Conservation (phyloP, 371 early-diverging fungal genomes). For the Lichtheimia hyalospora region DNA sequence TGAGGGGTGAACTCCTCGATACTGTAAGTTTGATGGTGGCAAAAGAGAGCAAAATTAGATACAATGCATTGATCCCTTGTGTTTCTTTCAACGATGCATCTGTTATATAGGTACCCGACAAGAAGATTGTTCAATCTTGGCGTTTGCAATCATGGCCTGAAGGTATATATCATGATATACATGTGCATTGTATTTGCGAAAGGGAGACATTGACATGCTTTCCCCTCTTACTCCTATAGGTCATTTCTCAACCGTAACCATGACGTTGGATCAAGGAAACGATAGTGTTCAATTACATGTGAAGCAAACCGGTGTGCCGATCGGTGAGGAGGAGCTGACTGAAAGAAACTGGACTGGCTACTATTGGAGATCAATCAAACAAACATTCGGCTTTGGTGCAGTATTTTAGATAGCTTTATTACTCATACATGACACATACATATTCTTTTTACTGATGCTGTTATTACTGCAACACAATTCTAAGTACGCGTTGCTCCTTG, state of each 20-base stretch:
- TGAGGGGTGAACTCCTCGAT: slow-evolving; percentile 79
- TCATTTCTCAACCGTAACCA: slow-evolving; percentile 82
- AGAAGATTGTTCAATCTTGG: slow-evolving; percentile 88
- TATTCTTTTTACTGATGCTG: background rate
- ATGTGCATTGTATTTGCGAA: background rate
- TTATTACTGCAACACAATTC: too few species aligned
- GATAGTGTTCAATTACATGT: slow-evolving; percentile 72
- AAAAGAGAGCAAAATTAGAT: too few species aligned
- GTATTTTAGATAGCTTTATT: slow-evolving; percentile 31
- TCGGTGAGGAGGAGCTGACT: slow-evolving; percentile 85
- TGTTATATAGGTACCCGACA: slow-evolving; percentile 49
- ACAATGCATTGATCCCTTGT: background rate
- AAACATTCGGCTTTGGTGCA: slow-evolving; percentile 76
- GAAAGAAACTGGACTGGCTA: slow-evolving; percentile 88
- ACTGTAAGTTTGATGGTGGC: slow-evolving; percentile 38
- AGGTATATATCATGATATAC: slow-evolving; percentile 32
- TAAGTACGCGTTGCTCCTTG: background rate
- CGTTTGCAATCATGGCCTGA: slow-evolving; percentile 83
- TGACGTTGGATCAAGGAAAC: slow-evolving; percentile 72
- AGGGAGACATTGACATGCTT: background rate
- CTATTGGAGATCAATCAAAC: slow-evolving; percentile 94
- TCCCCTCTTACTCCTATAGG: slow-evolving; percentile 24
- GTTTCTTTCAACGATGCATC: background rate
- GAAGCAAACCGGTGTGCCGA: slow-evolving; percentile 85
- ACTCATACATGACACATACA: background rate